Percentiles rank a stretch among this genome's conserved stretches.
Conservation (phyloP, 2,329 filamentous ascomycete genomes). For the Clarireedia paspali region DNA sequence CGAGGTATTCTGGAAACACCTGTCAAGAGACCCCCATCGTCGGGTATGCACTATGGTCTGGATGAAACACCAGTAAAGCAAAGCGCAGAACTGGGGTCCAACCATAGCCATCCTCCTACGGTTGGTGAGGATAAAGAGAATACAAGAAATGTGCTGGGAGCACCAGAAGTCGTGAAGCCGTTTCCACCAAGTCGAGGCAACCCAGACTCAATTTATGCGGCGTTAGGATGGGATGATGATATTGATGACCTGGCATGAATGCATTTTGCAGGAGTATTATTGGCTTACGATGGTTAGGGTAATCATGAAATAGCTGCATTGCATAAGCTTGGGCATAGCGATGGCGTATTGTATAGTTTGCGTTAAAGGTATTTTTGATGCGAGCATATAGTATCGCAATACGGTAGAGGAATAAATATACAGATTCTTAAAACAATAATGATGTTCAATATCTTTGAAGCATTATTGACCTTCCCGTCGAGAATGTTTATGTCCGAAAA, state of each 20-base stretch:
- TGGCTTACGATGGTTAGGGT: not conserved
- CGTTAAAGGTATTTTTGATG: too few relatives aligned
- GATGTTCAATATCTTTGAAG: too few relatives aligned
- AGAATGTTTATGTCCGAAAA: too few relatives aligned
- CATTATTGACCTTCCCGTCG: too few relatives aligned
- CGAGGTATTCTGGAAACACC: slow-evolving; percentile 24
- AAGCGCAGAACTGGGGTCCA: slow-evolving; percentile 8
- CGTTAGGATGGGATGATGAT: slow-evolving; percentile 32
- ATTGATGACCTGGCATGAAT: slow-evolving; percentile 25
- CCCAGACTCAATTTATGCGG: slow-evolving; percentile 29
- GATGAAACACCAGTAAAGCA: slow-evolving; percentile 21
- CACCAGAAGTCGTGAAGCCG: not conserved
- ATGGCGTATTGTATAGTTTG: slow-evolving; percentile 1
- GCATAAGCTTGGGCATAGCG: slow-evolving; percentile 13
- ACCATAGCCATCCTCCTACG: slow-evolving; percentile 16
- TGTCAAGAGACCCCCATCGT: slow-evolving; percentile 14
- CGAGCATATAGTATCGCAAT: not conserved
- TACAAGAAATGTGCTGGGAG: not conserved
- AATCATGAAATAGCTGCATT: not conserved
- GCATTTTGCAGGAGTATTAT: slow-evolving; percentile 13
- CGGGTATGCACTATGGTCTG: not conserved
- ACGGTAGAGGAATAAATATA: too few relatives aligned
- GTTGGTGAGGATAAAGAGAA: slow-evolving; percentile 20
- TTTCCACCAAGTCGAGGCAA: slow-evolving; percentile 5
- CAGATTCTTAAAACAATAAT: too few relatives aligned